Evolutionary conservation across 2,329 filamentous ascomycete species (phyloP).

Genomic region (Fusarium nematophilum): DNA sequence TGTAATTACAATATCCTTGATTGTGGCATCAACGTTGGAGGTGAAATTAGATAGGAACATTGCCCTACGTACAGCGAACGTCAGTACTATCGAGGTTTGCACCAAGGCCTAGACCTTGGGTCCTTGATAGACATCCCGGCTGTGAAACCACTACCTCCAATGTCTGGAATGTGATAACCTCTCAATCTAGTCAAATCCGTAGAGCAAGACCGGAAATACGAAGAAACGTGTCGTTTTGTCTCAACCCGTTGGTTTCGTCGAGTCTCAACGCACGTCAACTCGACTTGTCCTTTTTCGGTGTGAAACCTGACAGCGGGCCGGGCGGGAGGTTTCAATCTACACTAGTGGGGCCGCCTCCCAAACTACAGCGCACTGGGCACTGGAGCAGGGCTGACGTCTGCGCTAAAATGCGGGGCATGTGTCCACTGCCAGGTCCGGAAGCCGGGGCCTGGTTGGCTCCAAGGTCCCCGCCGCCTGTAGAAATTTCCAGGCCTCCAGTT

Average conservation of each 20-base stretch:
- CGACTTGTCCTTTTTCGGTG: background rate
- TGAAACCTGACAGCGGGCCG: background rate
- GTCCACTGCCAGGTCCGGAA: background rate
- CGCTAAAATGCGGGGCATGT: constrained; percentile 20
- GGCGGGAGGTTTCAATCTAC: constrained; percentile 3
- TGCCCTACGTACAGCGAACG: too few species aligned
- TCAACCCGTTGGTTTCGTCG: background rate
- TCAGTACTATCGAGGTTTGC: too few species aligned
- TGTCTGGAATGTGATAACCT: constrained; percentile 5
- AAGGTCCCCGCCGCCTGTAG: background rate
- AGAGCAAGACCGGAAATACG: background rate
- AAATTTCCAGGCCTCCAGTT: constrained; percentile 9
- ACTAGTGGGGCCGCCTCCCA: constrained; percentile 1
- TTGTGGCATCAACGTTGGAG: too few species aligned
- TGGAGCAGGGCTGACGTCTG: constrained; percentile 17
- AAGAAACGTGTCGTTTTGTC: background rate
- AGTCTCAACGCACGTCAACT: background rate
- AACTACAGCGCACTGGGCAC: constrained; percentile 1
- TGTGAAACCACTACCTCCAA: too few species aligned
- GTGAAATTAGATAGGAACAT: too few species aligned
- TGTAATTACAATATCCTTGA: too few species aligned
- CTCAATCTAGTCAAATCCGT: background rate
- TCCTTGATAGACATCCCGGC: too few species aligned
- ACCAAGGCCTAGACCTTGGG: too few species aligned
- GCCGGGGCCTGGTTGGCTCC: constrained; percentile 19